These are phyloP conservation scores for Nasturtium officinale DNA, from an alignment of 345 rosid genomes.

Conservation along the genomic window DNA sequence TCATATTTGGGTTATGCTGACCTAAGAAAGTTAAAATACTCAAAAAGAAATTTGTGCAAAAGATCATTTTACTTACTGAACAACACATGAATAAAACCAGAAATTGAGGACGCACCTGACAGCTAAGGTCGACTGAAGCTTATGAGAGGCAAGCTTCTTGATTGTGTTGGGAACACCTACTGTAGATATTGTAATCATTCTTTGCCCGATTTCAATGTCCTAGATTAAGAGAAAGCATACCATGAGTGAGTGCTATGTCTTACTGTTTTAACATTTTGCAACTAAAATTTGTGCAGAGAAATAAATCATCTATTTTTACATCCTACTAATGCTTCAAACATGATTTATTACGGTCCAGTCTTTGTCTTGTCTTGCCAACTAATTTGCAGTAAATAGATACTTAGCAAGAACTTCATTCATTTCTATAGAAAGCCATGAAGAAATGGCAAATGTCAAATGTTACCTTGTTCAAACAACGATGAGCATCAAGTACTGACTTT, in stretches of 20 bases:
- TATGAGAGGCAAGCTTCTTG: conserved; percentile 82
- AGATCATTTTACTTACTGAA: background rate
- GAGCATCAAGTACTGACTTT: conserved; percentile 90
- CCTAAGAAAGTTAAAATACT: background rate
- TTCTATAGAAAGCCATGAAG: background rate
- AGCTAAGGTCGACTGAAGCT: conserved; percentile 96
- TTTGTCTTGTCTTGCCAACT: conserved; percentile 2
- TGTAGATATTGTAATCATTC: conserved; percentile 95
- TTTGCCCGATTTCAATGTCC: conserved; percentile 96
- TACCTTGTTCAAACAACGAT: conserved; percentile 92
- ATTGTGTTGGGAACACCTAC: conserved; percentile 99
- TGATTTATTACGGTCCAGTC: background rate
- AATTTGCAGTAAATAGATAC: background rate
- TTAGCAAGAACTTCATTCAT: conserved; percentile 15
- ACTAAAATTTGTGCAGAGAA: too few species aligned
- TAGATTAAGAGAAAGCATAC: conserved; percentile 37
- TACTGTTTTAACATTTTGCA: too few species aligned
- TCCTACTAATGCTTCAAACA: background rate
- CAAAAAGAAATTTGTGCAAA: background rate
- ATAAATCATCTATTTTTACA: background rate
- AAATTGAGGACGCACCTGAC: conserved; percentile 58
- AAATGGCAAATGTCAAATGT: conserved; percentile 7
- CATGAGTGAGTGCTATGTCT: conserved; percentile 18
- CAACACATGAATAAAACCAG: conserved; percentile 10
- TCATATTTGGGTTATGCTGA: background rate